A percentile compares a stretch with the other conserved stretches of the same genome.
Evolutionary conservation across 2,329 filamentous ascomycete genomes (phyloP).

Genomic region (Claviceps fusiformis): DNA sequence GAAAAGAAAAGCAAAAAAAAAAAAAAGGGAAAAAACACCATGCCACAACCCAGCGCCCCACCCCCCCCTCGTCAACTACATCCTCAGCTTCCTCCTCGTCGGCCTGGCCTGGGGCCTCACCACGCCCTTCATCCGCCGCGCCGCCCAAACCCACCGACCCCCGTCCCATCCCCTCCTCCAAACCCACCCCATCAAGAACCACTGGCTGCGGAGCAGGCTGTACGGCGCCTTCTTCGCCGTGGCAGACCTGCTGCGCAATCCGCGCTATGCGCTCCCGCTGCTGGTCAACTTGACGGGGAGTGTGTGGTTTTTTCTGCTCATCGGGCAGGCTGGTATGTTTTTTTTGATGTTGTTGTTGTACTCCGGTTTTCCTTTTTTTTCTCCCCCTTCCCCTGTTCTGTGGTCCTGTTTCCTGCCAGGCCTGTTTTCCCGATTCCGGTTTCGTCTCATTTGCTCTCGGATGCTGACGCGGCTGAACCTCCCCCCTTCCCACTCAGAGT

Average conservation of each 20-base stretch:
- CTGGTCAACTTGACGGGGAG: conserved; percentile 84
- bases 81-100: conserved; percentile 80
- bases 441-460: not conserved
- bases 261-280: conserved; percentile 72
- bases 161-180: conserved; percentile 42
- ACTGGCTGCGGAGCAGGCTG: conserved; percentile 48
- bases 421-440: not conserved
- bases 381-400: not conserved
- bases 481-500: conserved; percentile 36
- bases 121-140: conserved; percentile 80
- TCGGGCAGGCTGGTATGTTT: conserved; percentile 71
- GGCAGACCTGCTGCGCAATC: conserved; percentile 63
- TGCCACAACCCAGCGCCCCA: conserved; percentile 10
- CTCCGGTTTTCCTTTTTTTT: too few relatives aligned
- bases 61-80: conserved; percentile 60
- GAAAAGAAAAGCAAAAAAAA: not conserved
- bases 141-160: conserved; percentile 62
- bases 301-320: conserved; percentile 91
- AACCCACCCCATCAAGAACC: conserved; percentile 34
- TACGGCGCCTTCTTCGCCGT: conserved; percentile 60
- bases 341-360: too few relatives aligned
- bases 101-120: conserved; percentile 88
- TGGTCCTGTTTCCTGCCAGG: not conserved
- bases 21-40: not conserved
- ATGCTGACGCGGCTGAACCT: not conserved